Base-by-base conservation (phyloP, 805 yeast species). In the Grigorovia humatica region DNA sequence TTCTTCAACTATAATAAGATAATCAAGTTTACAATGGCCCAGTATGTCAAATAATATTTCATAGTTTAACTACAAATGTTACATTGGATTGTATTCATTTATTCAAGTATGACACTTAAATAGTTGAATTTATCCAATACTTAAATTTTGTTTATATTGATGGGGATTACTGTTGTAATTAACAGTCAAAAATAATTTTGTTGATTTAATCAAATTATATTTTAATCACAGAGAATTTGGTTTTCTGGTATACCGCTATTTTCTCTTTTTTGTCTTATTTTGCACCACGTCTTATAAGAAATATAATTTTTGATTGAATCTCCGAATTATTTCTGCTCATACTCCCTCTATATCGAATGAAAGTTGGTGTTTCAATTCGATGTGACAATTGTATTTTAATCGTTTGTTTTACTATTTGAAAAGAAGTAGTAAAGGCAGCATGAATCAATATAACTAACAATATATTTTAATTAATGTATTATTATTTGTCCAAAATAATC, bases 321-420 rank as follows among this genome's bases (percentile, higher is more conserved):
- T 65, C 66, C 70, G 56, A 57, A 51, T 46, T 59, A 58, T 58
- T 62, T 68, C 71, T 67, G 71, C 63, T 52, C 40, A 29, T 44
- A 52, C 52, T 67, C 70, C 70, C 69, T 60, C 42, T 54, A 50
- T 67, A 61, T 67, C 70, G 70, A 68, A 68, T 68, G 71, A 62
- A 63, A 63, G 64, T 68, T 67, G 68, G 69, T 65, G 68, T 63
- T 60, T 66, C 71, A 68, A 50, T 68, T 67, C 70, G 70, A 62
- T 58, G 71, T 65, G 62, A 65, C 70, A 63, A 44, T 48, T 45
- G 60, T 61, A 62, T 61, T 52, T 53, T 54, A 46, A 35, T 20
- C 18, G 40, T 40, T 44, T 44, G 23, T 30, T 46, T 41, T 13
- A 38, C 42, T 38, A n/a, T 38, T 15, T 15, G 3, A 38, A 38